Evolutionary conservation across 2,329 filamentous ascomycete species (phyloP).

Genomic region (Lecanosticta acicola): DNA sequence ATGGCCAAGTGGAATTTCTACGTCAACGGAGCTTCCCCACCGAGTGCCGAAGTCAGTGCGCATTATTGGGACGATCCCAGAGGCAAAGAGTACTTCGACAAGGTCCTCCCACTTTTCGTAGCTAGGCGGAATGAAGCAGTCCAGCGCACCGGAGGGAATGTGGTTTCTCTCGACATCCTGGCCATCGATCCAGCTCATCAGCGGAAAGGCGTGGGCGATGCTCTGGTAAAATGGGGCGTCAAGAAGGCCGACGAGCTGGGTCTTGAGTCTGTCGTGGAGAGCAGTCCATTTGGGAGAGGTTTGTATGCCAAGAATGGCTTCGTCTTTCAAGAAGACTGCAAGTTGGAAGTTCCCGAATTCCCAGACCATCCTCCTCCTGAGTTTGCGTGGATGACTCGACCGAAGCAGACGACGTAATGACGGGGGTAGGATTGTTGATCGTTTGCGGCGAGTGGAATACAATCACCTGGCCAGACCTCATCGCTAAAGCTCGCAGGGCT

Average conservation of each 20-base stretch:
- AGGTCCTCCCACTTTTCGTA: constrained; percentile 21
- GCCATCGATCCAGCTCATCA: constrained; percentile 29
- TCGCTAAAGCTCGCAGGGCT: background rate
- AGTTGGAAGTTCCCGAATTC: constrained; percentile 16
- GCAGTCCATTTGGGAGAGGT: constrained; percentile 25
- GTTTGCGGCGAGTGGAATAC: no score
- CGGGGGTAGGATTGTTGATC: no score
- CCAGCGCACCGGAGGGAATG: constrained; percentile 21
- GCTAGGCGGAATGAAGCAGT: constrained; percentile 21
- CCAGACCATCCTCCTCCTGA: constrained; percentile 11
- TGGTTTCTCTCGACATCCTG: constrained; percentile 28
- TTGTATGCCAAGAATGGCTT: constrained; percentile 32
- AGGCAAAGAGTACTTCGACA: constrained; percentile 18
- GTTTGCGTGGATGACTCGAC: constrained; percentile 28
- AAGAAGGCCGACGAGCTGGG: constrained; percentile 27
- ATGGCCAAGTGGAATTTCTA: constrained; percentile 32
- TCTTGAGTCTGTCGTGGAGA: constrained; percentile 29
- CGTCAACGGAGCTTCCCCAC: constrained; percentile 12
- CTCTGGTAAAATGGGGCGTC: constrained; percentile 28
- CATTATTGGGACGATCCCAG: constrained; percentile 21
- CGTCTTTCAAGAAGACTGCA: constrained; percentile 25
- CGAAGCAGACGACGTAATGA: no score
- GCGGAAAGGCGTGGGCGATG: constrained; percentile 23
- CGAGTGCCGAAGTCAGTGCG: background rate
- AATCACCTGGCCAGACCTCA: no score